Evolutionary conservation across 2,329 filamentous ascomycete genomes (phyloP), one percentile per base, ranked within the genome.

Genomic region (Nectriaceae sp.): DNA sequence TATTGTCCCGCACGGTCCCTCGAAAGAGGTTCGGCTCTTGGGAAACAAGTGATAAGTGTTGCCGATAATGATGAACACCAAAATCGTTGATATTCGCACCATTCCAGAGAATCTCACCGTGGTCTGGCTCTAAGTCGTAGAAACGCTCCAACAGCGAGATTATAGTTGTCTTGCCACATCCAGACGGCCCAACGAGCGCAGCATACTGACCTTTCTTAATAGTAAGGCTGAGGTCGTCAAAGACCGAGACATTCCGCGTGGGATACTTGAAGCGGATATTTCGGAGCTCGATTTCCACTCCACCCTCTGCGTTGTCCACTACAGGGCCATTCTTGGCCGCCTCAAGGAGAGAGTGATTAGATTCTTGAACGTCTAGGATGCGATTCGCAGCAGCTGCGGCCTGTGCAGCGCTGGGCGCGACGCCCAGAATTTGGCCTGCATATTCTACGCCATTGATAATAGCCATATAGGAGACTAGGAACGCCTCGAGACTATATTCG

Each of bases 401-500:
- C 20, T 60, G 59, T 3, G 53, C 59, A 19, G 55, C 56, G 4
- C 52, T 57, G 0, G 59, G 59, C 0, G 55, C 57, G 10, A 62
- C n/a, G 4, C 39, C 42, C 3, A 61, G 44, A 0, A 46, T 45
- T 13, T 49, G 47, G 15, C 59, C 48, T 0, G 57, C 55, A 5
- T 51, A 70, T 58, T 83, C 76, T 0, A 76, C 76, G 0, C 77
- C 77, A 44, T 80, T 73, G 1, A 83, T 70, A 11, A 80, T 70
- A 0, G 75, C 71, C 40, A 78, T 74, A 52, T 77, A 80, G 3
- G 79, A 73, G 0, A 79, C 74, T 54, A 81, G 83, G 61, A 83
- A 83, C 3, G 75, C 67, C 5, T 68, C 59, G 18, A 69, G 66
- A 3, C 65, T 53, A 38, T 73, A 74, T 29, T 65, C 61, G 1